Percentiles rank a stretch among this genome's conserved stretches.
phyloP scores from a whole-genome alignment of 2,329 filamentous ascomycete species.

The Pseudopyricularia cyperi region DNA sequence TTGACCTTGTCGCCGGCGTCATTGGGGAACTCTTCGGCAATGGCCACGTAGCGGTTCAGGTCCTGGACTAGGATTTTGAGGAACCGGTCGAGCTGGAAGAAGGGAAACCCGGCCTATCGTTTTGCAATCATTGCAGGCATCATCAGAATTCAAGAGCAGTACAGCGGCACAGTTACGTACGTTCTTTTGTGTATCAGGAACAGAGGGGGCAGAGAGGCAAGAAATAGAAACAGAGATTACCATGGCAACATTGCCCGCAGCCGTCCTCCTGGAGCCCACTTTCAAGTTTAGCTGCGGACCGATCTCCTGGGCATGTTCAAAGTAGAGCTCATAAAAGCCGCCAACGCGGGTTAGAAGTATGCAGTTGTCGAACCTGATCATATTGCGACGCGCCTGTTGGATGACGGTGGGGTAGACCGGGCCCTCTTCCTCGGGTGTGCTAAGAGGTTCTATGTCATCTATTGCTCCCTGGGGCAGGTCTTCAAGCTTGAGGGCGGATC shows the following conservation, averaged over 20 bases:
- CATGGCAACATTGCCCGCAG: slow-evolving; percentile 71
- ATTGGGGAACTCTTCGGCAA: slow-evolving; percentile 85
- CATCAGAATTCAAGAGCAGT: neutral
- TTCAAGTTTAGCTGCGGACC: slow-evolving; percentile 81
- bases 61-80: slow-evolving; percentile 90
- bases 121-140: slow-evolving; percentile 7
- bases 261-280: slow-evolving; percentile 69
- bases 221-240: slow-evolving; percentile 32
- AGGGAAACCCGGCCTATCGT: slow-evolving; percentile 73
- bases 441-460: slow-evolving; percentile 20
- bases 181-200: neutral
- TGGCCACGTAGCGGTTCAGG: slow-evolving; percentile 77
- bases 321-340: slow-evolving; percentile 96
- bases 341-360: slow-evolving; percentile 86
- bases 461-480: slow-evolving; percentile 46
- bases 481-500: slow-evolving; percentile 32
- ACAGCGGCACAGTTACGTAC: neutral
- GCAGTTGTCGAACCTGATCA: slow-evolving; percentile 82
- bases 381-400: slow-evolving; percentile 75
- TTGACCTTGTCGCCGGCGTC: slow-evolving; percentile 56
- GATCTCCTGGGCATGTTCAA: slow-evolving; percentile 85
- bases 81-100: slow-evolving; percentile 83
- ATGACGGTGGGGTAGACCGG: slow-evolving; percentile 74
- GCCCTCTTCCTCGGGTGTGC: slow-evolving; percentile 23
- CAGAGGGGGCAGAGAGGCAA: slow-evolving; percentile 4